These are phyloP conservation scores for Pittosporum tobira DNA, from an alignment of 129 eudicot species.

Conservation along the genomic window DNA sequence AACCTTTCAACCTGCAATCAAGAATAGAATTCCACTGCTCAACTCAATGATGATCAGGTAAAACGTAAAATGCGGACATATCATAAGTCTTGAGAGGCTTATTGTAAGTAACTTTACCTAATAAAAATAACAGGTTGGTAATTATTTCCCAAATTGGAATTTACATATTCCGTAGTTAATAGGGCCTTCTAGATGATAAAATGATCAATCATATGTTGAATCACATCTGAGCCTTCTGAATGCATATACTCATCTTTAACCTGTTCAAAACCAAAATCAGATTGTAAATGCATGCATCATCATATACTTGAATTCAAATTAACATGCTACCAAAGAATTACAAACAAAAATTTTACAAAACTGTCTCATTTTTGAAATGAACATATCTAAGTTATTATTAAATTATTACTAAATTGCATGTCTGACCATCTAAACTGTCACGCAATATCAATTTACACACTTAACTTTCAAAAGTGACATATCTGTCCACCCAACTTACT, in stretches of 20 bases:
- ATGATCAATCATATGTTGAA: constrained; percentile 83
- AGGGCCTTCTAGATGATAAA: constrained; percentile 33
- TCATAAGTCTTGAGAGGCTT: too few relatives aligned
- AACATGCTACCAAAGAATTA: too few relatives aligned
- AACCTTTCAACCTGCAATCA: constrained; percentile 7
- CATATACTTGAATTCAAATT: too few relatives aligned
- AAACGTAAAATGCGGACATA: not conserved
- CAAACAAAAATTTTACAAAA: too few relatives aligned
- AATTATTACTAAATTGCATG: too few relatives aligned
- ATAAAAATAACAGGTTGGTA: not conserved
- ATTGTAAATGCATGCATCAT: too few relatives aligned
- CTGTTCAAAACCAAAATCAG: constrained; percentile 18
- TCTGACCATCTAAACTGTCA: too few relatives aligned
- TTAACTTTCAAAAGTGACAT: too few relatives aligned
- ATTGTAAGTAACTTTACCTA: constrained; percentile 5
- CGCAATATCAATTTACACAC: too few relatives aligned
- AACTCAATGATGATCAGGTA: not conserved
- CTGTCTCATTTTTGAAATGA: too few relatives aligned
- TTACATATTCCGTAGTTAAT: not conserved
- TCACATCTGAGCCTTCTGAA: constrained; percentile 79
- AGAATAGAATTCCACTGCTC: not conserved
- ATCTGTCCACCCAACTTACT: too few relatives aligned
- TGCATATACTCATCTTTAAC: constrained; percentile 62
- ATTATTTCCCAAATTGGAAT: not conserved
- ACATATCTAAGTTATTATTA: too few relatives aligned